phyloP scores from a whole-genome alignment of 2,329 filamentous ascomycete species.

The Fusarium fujikuroi region DNA sequence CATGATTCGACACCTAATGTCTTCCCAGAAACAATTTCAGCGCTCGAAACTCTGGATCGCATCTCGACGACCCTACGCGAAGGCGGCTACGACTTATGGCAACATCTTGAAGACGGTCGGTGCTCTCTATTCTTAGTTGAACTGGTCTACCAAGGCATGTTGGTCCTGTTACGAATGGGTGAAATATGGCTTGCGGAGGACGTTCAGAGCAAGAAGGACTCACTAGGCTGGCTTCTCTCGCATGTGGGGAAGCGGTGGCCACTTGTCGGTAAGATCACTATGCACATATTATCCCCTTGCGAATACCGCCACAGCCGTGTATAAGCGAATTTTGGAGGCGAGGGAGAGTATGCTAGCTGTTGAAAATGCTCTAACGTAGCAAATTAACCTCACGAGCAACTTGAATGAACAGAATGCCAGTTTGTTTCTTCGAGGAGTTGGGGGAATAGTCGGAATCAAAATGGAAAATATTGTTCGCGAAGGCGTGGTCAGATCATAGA shows the following conservation, averaged over 20 bases:
- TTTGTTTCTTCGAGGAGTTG: too few relatives aligned
- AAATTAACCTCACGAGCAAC: too few relatives aligned
- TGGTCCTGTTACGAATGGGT: rapidly evolving
- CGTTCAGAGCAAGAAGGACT: neutral
- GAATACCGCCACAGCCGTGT: neutral
- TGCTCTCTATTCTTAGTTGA: neutral
- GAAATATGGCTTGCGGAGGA: neutral
- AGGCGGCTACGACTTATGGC: neutral
- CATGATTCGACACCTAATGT: neutral
- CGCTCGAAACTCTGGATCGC: neutral
- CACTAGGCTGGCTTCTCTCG: neutral
- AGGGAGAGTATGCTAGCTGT: neutral
- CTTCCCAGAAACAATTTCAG: neutral
- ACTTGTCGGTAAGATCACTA: neutral
- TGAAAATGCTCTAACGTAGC: neutral
- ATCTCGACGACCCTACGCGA: neutral
- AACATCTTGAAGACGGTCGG: neutral
- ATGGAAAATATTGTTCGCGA: too few relatives aligned
- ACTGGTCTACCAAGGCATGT: neutral
- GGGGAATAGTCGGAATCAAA: too few relatives aligned
- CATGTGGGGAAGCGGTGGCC: neutral
- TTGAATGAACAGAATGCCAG: too few relatives aligned
- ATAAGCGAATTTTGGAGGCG: neutral
- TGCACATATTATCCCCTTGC: rapidly evolving
- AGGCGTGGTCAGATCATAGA: too few relatives aligned